Evolutionary conservation across 495 filamentous ascomycete species (phyloP).

Genomic region (Penicillium argentinense): DNA sequence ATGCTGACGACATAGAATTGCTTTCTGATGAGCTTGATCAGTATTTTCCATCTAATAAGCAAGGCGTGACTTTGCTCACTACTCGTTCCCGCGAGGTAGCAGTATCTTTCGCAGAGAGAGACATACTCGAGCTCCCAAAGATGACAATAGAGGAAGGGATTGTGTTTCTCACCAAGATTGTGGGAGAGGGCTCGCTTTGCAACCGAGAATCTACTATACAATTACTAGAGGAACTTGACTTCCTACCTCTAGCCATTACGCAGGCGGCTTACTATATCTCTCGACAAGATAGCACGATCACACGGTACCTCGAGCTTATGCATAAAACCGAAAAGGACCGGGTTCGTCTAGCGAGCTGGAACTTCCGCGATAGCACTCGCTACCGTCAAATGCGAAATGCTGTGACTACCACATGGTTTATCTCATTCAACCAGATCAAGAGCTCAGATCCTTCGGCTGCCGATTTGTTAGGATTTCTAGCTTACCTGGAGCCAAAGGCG

Average conservation of each 20-base stretch:
- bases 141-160: constrained; percentile 12
- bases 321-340: constrained; percentile 34
- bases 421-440: constrained; percentile 50
- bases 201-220: constrained; percentile 8
- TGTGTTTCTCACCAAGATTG: constrained; percentile 14
- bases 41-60: constrained; percentile 23
- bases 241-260: constrained; percentile 32
- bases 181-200: constrained; percentile 10
- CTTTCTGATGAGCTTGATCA: constrained; percentile 15
- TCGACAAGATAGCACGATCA: constrained; percentile 29
- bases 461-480: constrained; percentile 41
- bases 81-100: constrained; percentile 25
- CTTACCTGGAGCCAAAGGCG: constrained; percentile 41
- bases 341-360: constrained; percentile 36
- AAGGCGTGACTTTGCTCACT: constrained; percentile 28
- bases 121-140: constrained; percentile 20
- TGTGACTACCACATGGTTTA: constrained; percentile 48
- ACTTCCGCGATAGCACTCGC: constrained; percentile 42
- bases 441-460: constrained; percentile 32
- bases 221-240: constrained; percentile 24
- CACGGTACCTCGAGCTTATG: constrained; percentile 43
- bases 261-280: constrained; percentile 40
- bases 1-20: constrained; percentile 23
- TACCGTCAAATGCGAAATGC: constrained; percentile 44
- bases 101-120: constrained; percentile 13